A percentile compares a stretch with the other conserved stretches of the same genome.
phyloP scores from a whole-genome alignment of 2,329 filamentous ascomycete genomes.

The Aureobasidium sp. region DNA sequence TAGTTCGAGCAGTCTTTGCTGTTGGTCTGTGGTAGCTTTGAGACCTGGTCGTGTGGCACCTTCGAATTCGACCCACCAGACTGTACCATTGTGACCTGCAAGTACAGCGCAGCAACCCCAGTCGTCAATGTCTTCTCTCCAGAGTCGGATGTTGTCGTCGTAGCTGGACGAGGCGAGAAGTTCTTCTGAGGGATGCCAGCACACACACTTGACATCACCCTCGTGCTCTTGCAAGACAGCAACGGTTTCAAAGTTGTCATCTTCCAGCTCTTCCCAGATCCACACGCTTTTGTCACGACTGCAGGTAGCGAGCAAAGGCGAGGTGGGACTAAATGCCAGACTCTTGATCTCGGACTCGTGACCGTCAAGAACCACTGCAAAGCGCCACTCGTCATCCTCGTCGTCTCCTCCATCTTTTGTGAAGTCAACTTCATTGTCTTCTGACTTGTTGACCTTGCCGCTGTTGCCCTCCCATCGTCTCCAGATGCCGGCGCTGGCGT shows the following conservation, averaged over 20 bases:
- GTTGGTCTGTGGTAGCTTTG: slow-evolving; percentile 26
- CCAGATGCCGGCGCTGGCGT: slow-evolving; percentile 72
- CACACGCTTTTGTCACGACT: slow-evolving; percentile 90
- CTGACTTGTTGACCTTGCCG: slow-evolving; percentile 39
- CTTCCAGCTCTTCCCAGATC: slow-evolving; percentile 96
- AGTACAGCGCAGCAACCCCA: slow-evolving; percentile 86
- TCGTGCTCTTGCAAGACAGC: slow-evolving; percentile 92
- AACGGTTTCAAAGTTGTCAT: slow-evolving; percentile 95
- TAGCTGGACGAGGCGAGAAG: slow-evolving; percentile 87
- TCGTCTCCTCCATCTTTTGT: slow-evolving; percentile 37
- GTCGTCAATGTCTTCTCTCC: slow-evolving; percentile 86
- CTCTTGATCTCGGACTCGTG: slow-evolving; percentile 91
- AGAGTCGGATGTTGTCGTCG: slow-evolving; percentile 83
- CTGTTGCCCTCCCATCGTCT: slow-evolving; percentile 58
- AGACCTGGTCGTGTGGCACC: slow-evolving; percentile 31
- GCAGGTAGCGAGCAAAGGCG: slow-evolving; percentile 80
- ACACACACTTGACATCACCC: slow-evolving; percentile 88
- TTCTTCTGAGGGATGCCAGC: slow-evolving; percentile 77
- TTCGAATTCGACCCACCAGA: slow-evolving; percentile 78
- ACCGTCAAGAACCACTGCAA: slow-evolving; percentile 84
- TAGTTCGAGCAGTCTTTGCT: slow-evolving; percentile 30
- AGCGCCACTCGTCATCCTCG: slow-evolving; percentile 80
- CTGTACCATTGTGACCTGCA: slow-evolving; percentile 74
- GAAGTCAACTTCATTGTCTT: slow-evolving; percentile 26
- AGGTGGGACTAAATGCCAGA: slow-evolving; percentile 65